These are phyloP conservation scores for Tricholoma sp. DNA, from an alignment of 768 basidiomycete genomes.

Conservation along the genomic window DNA sequence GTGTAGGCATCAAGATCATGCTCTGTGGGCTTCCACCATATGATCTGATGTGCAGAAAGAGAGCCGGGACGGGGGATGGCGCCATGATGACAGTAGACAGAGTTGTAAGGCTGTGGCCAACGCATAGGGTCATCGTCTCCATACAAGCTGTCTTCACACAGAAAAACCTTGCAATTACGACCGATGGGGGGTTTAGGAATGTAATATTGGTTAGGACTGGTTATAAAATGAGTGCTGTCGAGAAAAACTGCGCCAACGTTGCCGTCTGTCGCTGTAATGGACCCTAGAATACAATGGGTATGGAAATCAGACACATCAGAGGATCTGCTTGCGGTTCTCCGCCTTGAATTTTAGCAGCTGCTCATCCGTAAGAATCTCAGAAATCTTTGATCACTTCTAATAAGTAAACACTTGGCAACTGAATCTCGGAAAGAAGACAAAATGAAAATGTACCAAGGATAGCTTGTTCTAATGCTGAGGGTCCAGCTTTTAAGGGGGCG, in stretches of 20 bases:
- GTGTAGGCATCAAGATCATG: neutral
- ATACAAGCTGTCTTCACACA: neutral
- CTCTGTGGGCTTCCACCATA: neutral
- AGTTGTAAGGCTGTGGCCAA: neutral
- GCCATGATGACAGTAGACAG: neutral
- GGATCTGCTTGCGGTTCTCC: too few species aligned
- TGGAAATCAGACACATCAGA: too few species aligned
- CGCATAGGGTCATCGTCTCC: neutral
- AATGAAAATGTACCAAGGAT: too few species aligned
- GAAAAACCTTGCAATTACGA: neutral
- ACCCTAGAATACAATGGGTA: too few species aligned
- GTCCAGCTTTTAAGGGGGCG: too few species aligned
- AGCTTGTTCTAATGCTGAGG: too few species aligned
- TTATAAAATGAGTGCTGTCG: neutral
- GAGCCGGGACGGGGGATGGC: neutral
- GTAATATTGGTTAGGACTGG: neutral
- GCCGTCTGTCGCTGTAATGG: neutral
- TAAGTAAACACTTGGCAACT: too few species aligned
- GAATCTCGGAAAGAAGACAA: too few species aligned
- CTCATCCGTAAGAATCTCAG: too few species aligned
- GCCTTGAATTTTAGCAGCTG: too few species aligned
- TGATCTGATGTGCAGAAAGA: neutral
- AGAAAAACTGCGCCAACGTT: neutral
- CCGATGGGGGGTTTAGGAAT: neutral
- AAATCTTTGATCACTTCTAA: too few species aligned